These are phyloP conservation scores for Myxozyma nipponensis DNA, from an alignment of 805 yeast genomes.

Conservation along the genomic window DNA sequence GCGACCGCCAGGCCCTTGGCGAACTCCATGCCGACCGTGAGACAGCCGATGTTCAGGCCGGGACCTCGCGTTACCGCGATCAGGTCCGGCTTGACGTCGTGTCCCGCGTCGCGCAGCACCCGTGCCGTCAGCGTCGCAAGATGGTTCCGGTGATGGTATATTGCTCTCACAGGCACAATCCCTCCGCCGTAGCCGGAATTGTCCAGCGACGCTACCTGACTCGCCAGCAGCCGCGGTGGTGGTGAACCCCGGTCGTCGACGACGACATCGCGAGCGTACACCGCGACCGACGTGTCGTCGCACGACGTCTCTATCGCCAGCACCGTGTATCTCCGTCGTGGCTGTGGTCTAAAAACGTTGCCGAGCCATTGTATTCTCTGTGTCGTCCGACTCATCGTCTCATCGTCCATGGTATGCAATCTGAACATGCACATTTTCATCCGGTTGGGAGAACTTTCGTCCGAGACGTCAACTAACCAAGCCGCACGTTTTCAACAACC, in stretches of 20 bases:
- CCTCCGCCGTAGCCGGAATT: conserved; percentile 67
- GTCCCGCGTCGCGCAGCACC: conserved; percentile 40
- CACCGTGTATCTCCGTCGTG: conserved; percentile 40
- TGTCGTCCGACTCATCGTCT: too few relatives aligned
- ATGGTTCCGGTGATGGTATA: conserved; percentile 64
- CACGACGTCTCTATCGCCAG: conserved; percentile 91
- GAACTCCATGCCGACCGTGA: conserved; percentile 74
- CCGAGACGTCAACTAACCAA: too few relatives aligned
- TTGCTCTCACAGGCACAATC: conserved; percentile 80
- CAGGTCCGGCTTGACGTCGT: conserved; percentile 53
- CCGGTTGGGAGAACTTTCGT: too few relatives aligned
- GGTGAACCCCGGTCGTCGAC: conserved; percentile 27
- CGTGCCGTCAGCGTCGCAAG: conserved; percentile 51
- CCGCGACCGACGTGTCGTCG: conserved; percentile 89
- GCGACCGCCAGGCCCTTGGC: conserved; percentile 84
- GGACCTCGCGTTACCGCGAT: conserved; percentile 94
- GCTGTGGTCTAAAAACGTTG: too few relatives aligned
- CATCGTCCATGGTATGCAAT: too few relatives aligned
- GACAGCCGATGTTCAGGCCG: conserved; percentile 81
- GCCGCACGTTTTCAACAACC: too few relatives aligned
- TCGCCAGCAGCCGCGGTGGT: conserved; percentile 53
- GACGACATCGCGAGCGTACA: conserved; percentile 49
- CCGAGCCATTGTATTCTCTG: too few relatives aligned
- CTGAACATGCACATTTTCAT: too few relatives aligned
- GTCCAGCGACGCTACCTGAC: conserved; percentile 60